A percentile compares a stretch with the other conserved stretches of the same genome.
Conservation (phyloP, 805 yeast species). For the Candida tibetensis region DNA sequence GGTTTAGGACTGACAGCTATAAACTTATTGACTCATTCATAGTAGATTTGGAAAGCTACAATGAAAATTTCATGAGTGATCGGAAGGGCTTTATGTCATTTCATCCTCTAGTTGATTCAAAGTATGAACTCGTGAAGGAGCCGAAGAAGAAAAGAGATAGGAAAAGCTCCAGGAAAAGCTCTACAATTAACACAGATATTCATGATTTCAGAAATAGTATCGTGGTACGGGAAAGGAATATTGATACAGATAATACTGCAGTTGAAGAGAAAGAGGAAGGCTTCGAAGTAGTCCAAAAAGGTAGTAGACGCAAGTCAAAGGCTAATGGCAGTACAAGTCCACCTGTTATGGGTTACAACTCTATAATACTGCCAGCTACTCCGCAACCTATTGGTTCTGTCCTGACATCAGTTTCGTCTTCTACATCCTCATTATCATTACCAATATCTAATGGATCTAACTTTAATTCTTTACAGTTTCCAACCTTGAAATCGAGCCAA, state of each 20-base stretch:
- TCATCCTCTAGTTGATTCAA: conserved; percentile 36
- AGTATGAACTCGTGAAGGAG: conserved; percentile 13
- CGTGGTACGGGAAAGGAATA: conserved; percentile 11
- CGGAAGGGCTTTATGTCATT: conserved; percentile 30
- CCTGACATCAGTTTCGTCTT: conserved; percentile 1
- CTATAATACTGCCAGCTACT: too few species aligned
- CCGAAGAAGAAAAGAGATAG: conserved; percentile 18
- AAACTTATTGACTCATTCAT: conserved; percentile 21
- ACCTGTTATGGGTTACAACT: too few species aligned
- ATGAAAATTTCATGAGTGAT: conserved; percentile 35
- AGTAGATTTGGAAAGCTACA: conserved; percentile 17
- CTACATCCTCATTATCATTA: conserved; percentile 1
- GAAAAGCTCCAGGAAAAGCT: conserved; percentile 22
- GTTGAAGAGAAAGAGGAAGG: conserved; percentile 19
- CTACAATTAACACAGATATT: conserved; percentile 19
- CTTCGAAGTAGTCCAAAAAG: conserved; percentile 26
- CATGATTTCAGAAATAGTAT: conserved; percentile 24
- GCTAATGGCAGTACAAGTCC: conserved; percentile 4
- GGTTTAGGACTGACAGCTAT: conserved; percentile 21
- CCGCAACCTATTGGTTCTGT: neutral
- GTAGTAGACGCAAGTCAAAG: conserved; percentile 17
- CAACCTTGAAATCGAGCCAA: conserved; percentile 1
- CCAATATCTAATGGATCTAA: neutral
- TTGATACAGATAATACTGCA: conserved; percentile 14
- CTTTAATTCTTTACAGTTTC: conserved; percentile 4